A percentile compares a stretch with the other conserved stretches of the same genome.
Conservation (phyloP, 228 moss, liverwort and hornwort genomes). For the Sphagnum magellanicum region DNA sequence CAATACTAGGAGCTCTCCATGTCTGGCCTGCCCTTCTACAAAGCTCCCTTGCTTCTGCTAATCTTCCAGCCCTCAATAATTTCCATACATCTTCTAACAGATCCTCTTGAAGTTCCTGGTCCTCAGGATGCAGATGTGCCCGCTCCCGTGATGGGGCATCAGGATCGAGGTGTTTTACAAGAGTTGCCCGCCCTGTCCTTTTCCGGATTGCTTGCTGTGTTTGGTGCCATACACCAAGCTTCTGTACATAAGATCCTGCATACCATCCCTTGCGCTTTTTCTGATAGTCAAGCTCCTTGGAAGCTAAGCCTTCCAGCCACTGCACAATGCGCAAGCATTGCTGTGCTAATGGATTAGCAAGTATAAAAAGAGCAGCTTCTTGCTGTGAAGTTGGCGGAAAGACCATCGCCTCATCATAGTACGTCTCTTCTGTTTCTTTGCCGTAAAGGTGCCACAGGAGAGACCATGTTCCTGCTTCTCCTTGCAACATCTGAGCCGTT, state of each 20-base stretch:
- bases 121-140: conserved; percentile 74
- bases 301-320: conserved; percentile 81
- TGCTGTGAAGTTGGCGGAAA: conserved; percentile 81
- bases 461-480: conserved; percentile 91
- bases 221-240: conserved; percentile 94
- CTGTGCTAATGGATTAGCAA: conserved; percentile 66
- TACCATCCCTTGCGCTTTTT: conserved; percentile 98
- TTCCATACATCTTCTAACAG: conserved; percentile 95
- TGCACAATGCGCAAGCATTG: conserved; percentile 89
- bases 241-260: conserved; percentile 92
- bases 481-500: conserved; percentile 83
- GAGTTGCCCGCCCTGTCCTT: conserved; percentile 49
- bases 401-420: conserved; percentile 61
- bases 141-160: conserved; percentile 88
- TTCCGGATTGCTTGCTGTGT: conserved; percentile 81
- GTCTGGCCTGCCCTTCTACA: conserved; percentile 93
- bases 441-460: conserved; percentile 91
- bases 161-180: conserved; percentile 76
- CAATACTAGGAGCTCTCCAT: conserved; percentile 93
- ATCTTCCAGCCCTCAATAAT: conserved; percentile 75
- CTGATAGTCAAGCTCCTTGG: conserved; percentile 89
- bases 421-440: conserved; percentile 68
- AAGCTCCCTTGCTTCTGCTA: conserved; percentile 80
- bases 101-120: conserved; percentile 94
- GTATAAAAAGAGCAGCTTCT: conserved; percentile 78